Base-by-base conservation (phyloP, 2,329 filamentous ascomycete species). In the Elsinoe necatrix region DNA sequence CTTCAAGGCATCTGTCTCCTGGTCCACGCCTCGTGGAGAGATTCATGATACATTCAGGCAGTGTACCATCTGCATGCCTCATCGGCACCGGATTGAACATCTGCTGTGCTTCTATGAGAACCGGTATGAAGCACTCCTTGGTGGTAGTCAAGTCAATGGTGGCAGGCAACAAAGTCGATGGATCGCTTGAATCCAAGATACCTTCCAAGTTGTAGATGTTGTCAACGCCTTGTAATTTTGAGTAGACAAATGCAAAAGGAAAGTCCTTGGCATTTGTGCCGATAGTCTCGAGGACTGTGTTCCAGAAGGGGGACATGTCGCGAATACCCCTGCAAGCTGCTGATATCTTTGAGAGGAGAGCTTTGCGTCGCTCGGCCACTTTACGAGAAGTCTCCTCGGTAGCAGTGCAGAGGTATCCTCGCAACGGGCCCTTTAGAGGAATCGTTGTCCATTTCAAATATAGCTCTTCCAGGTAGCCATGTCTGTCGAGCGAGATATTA, bases 241-340 rank as follows among this genome's bases (percentile, higher is more conserved):
- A 56, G 21, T 60, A 60, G 3, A 60, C 34, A n/a, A 58, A 58
- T 0, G 57, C 59, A 27, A 60, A 60, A 37, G 59, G 59, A 18
- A 60, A 58, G n/a, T 57, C 52, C 25, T 34, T 41, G 4, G 54
- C 47, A 21, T 60, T 54, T 12, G 48, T 20, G 7, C 41, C 37
- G 7, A 57, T 11, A 9, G 47, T 55, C 18, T 45, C n/a, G 5
- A 52, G 43, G 7, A 58, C 51, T 7, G 16, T 43, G 18, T 55
- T 39, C 59, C 59, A 60, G 23, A 60, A 57, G 2, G 50, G 16
- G 7, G 31, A 16, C 43, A 56, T 54, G 12, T 58, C 57, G 9
- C 51, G 25, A 27, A 55, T 34, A 11, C 41, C 42, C 20, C 41
- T 34, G 54, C 57, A 57, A 21, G 45, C 42, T 18, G 41, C 34